Conservation (phyloP, 768 basidiomycete species). For the Antrodiella citrinella region DNA sequence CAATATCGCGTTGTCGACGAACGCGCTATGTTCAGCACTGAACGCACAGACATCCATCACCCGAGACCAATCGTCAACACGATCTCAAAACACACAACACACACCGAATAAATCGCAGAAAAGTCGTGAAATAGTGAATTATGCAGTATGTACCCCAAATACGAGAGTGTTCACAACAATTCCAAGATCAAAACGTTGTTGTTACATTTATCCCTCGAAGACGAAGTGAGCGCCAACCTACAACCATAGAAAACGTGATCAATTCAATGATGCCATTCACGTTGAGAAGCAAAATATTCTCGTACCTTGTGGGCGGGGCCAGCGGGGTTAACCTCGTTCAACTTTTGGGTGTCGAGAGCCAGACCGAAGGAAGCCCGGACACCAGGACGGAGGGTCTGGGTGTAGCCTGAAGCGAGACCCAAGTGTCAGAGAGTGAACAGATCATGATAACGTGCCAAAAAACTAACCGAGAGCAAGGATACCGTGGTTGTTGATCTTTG, state of each 20-base stretch:
- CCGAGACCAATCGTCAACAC: too few species aligned
- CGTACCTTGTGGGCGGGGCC: conserved; percentile 73
- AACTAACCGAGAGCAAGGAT: conserved; percentile 71
- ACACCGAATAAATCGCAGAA: not conserved
- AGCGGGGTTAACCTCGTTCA: conserved; percentile 56
- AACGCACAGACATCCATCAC: too few species aligned
- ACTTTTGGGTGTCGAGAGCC: conserved; percentile 87
- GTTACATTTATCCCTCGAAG: conserved; percentile 44
- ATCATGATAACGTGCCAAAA: conserved; percentile 9
- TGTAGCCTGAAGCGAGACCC: conserved; percentile 60
- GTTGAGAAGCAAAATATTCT: not conserved
- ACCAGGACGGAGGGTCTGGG: conserved; percentile 88
- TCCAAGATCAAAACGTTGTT: not conserved
- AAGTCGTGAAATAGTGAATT: not conserved
- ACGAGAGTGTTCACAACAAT: not conserved
- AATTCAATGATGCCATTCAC: not conserved
- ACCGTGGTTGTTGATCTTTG: conserved; percentile 97
- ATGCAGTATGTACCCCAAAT: not conserved
- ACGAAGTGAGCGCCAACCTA: conserved; percentile 67
- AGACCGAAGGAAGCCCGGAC: conserved; percentile 92
- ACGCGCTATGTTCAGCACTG: too few species aligned
- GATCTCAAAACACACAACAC: too few species aligned
- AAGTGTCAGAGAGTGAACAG: too few species aligned
- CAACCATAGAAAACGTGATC: conserved; percentile 1
- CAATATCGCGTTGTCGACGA: too few species aligned